Conservation (phyloP, 2,329 filamentous ascomycete genomes). For the Leptographium flavum region DNA sequence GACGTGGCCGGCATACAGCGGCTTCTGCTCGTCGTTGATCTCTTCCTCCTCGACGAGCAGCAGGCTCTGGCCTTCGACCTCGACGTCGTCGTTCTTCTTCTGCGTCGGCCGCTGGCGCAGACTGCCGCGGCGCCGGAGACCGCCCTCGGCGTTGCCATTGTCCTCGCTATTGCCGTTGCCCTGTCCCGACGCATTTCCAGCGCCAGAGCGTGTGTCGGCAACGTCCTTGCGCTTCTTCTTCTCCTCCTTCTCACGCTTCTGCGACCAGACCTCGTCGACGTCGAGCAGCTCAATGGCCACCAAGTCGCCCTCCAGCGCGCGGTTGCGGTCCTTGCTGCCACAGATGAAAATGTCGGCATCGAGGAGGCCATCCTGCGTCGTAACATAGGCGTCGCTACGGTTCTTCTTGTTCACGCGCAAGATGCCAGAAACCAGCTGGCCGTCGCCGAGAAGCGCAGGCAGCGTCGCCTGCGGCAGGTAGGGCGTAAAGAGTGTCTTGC, state of each 20-base stretch:
- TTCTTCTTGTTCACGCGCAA: slow-evolving; percentile 99
- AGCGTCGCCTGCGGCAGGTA: slow-evolving; percentile 91
- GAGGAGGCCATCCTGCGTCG: slow-evolving; percentile 70
- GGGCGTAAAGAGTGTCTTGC: slow-evolving; percentile 96
- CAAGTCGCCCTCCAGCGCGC: slow-evolving; percentile 87
- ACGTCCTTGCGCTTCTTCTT: slow-evolving; percentile 99
- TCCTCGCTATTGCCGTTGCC: slow-evolving; percentile 46
- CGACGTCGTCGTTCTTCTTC: slow-evolving; percentile 99
- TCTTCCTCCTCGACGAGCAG: slow-evolving; percentile 96
- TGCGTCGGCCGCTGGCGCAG: slow-evolving; percentile 92
- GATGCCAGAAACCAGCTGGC: slow-evolving; percentile 89
- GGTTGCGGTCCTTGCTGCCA: slow-evolving; percentile 96
- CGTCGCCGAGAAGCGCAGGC: slow-evolving; percentile 77
- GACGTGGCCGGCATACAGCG: slow-evolving; percentile 89
- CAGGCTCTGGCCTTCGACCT: slow-evolving; percentile 94
- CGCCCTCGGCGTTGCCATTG: slow-evolving; percentile 55
- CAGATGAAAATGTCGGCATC: slow-evolving; percentile 99
- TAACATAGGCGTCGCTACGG: slow-evolving; percentile 94
- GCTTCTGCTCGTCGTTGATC: slow-evolving; percentile 96
- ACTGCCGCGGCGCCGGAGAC: slow-evolving; percentile 84
- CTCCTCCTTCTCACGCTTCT: slow-evolving; percentile 98
- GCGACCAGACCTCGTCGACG: slow-evolving; percentile 95
- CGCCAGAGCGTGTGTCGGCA: slow-evolving; percentile 71
- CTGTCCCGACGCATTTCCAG: slow-evolving; percentile 58
- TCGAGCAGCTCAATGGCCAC: slow-evolving; percentile 93